These are phyloP conservation scores for Saccharomyces hybrid DNA, from an alignment of 1,139 yeast genomes.

Conservation along the genomic window DNA sequence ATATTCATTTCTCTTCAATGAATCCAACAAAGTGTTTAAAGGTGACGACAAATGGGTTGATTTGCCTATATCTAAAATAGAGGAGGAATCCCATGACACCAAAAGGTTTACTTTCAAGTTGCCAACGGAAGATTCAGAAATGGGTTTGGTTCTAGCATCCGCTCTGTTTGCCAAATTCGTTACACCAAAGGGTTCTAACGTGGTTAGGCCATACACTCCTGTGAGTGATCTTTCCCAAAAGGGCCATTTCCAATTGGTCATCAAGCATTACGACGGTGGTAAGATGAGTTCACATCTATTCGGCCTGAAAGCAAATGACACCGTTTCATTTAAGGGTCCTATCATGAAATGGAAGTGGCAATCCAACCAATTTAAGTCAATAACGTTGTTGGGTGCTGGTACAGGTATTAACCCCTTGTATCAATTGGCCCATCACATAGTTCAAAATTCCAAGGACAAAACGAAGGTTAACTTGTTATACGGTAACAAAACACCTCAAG, in stretches of 20 bases:
- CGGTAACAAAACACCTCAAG: conserved; percentile 70
- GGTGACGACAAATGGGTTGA: conserved; percentile 79
- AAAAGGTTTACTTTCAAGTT: conserved; percentile 67
- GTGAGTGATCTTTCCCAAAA: conserved; percentile 57
- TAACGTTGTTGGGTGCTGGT: conserved; percentile 91
- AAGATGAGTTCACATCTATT: conserved; percentile 74
- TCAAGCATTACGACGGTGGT: conserved; percentile 79
- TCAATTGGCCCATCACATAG: conserved; percentile 68
- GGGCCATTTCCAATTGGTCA: conserved; percentile 73
- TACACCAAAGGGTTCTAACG: conserved; percentile 78
- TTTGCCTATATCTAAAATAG: conserved; percentile 49
- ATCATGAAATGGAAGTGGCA: conserved; percentile 87
- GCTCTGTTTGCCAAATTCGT: conserved; percentile 73
- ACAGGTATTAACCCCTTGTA: conserved; percentile 92
- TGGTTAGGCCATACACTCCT: conserved; percentile 96
- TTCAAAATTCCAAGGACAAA: conserved; percentile 71
- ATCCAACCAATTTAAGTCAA: conserved; percentile 71
- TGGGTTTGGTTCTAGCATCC: conserved; percentile 80
- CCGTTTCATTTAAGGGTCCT: conserved; percentile 91
- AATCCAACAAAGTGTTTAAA: conserved; percentile 48
- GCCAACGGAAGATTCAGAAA: conserved; percentile 55
- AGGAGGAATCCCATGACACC: conserved; percentile 51
- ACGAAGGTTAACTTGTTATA: conserved; percentile 75
- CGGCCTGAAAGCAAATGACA: conserved; percentile 67
- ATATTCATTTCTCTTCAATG: conserved; percentile 33